Evolutionary conservation across 2,329 filamentous ascomycete genomes (phyloP).

Genomic region (Fusarium sp.): DNA sequence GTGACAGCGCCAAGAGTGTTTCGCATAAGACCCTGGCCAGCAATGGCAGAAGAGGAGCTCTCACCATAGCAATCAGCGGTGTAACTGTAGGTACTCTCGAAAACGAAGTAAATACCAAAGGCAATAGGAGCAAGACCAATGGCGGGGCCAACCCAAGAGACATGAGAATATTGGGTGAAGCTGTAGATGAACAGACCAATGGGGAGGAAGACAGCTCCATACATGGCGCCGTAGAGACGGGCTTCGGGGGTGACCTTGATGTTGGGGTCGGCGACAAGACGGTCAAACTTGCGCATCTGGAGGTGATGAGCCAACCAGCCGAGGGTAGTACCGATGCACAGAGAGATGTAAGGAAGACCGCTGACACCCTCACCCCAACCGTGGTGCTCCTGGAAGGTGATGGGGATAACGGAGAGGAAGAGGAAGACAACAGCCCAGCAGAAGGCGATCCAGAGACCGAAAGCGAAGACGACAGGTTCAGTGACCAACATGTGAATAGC

Average conservation of each 20-base stretch:
- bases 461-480: conserved; percentile 38
- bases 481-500: conserved; percentile 38
- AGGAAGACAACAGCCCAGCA: conserved; percentile 40
- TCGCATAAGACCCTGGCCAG: conserved; percentile 34
- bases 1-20: conserved; percentile 35
- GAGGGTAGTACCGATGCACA: conserved; percentile 30
- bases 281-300: conserved; percentile 37
- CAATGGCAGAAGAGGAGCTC: conserved; percentile 34
- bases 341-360: conserved; percentile 34
- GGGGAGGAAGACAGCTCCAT: conserved; percentile 34
- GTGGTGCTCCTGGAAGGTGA: conserved; percentile 33
- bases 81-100: conserved; percentile 36
- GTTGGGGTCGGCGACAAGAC: conserved; percentile 25
- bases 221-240: conserved; percentile 36
- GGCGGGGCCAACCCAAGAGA: conserved; percentile 31
- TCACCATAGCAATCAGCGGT: conserved; percentile 36
- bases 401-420: conserved; percentile 36
- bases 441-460: conserved; percentile 39
- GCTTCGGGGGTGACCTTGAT: conserved; percentile 35
- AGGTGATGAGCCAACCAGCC: conserved; percentile 34
- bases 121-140: conserved; percentile 35
- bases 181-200: conserved; percentile 37
- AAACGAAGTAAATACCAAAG: conserved; percentile 36
- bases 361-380: conserved; percentile 30
- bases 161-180: conserved; percentile 29